Evolutionary conservation across 2,329 filamentous ascomycete genomes (phyloP).

Genomic region (Aspergillus sp.): DNA sequence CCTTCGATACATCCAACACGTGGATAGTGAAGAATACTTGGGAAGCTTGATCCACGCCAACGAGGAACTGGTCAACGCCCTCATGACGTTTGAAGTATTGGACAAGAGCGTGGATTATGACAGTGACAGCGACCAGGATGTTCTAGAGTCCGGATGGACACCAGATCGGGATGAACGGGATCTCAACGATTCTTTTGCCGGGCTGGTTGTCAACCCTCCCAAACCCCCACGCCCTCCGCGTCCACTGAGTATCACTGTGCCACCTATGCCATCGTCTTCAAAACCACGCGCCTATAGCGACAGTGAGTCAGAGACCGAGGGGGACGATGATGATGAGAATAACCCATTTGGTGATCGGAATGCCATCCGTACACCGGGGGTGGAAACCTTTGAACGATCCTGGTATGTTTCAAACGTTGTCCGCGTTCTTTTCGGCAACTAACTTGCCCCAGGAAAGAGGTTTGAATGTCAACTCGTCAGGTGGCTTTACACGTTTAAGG

Average conservation of each 20-base stretch:
- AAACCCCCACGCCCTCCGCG: constrained; percentile 53
- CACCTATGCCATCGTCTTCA: constrained; percentile 24
- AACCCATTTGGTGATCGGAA: constrained; percentile 86
- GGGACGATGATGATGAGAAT: constrained; percentile 73
- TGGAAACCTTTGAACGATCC: constrained; percentile 32
- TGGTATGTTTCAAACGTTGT: constrained; percentile 29
- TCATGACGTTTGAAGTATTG: constrained; percentile 93
- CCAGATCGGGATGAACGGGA: constrained; percentile 23
- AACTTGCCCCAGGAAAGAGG: constrained; percentile 26
- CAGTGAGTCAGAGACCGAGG: constrained; percentile 51
- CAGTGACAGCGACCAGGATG: constrained; percentile 63
- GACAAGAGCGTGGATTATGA: constrained; percentile 65
- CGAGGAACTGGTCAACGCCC: constrained; percentile 87
- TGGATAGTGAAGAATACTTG: constrained; percentile 88
- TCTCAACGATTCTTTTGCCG: constrained; percentile 32
- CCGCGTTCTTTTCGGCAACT: constrained; percentile 3
- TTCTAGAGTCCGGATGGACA: constrained; percentile 29
- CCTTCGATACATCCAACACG: constrained; percentile 85
- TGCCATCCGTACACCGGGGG: constrained; percentile 45
- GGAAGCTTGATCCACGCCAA: constrained; percentile 90
- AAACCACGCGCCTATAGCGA: constrained; percentile 46
- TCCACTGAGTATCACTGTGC: constrained; percentile 55
- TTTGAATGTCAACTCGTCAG: constrained; percentile 12
- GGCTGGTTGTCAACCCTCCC: constrained; percentile 34
- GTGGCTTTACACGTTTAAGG: no score